Evolutionary conservation across 805 yeast genomes (phyloP).

Genomic region (Schizosaccharomyces pombe): DNA sequence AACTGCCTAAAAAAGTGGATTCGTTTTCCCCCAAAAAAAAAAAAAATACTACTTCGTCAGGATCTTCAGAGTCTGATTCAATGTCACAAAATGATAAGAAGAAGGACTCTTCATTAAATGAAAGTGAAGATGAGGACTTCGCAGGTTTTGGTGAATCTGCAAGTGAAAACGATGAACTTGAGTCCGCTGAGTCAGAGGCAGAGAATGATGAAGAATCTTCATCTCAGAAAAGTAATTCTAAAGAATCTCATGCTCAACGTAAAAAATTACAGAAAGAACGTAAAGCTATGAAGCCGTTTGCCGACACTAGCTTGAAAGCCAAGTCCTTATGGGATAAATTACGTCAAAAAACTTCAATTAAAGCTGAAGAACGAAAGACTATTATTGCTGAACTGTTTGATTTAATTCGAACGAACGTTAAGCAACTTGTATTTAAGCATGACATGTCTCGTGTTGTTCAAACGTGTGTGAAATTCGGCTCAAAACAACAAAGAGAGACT

Average conservation of each 20-base stretch:
- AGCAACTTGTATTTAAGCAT: constrained; percentile 76
- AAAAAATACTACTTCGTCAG: not conserved
- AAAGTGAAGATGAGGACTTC: constrained; percentile 3
- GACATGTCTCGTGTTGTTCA: constrained; percentile 93
- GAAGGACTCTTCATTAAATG: not conserved
- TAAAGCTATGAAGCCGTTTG: constrained; percentile 70
- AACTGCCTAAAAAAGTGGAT: not conserved
- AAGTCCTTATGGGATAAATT: constrained; percentile 77
- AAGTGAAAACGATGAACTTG: constrained; percentile 2
- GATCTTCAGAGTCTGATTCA: not conserved
- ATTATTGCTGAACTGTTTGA: constrained; percentile 70
- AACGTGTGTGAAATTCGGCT: constrained; percentile 67
- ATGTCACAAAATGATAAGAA: not conserved
- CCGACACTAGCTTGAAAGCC: constrained; percentile 60
- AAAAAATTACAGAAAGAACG: constrained; percentile 55
- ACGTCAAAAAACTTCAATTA: constrained; percentile 48
- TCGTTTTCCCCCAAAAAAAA: not conserved
- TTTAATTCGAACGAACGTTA: constrained; percentile 47
- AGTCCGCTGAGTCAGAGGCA: constrained; percentile 2
- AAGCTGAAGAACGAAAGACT: constrained; percentile 52
- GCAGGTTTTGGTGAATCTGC: constrained; percentile 1
- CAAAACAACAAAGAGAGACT: constrained; percentile 51
- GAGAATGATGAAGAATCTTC: not conserved
- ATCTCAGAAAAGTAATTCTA: not conserved
- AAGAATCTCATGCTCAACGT: constrained; percentile 61